phyloP scores from a whole-genome alignment of 352 stramenopile genomes.

The Phytophthora agathidicida region DNA sequence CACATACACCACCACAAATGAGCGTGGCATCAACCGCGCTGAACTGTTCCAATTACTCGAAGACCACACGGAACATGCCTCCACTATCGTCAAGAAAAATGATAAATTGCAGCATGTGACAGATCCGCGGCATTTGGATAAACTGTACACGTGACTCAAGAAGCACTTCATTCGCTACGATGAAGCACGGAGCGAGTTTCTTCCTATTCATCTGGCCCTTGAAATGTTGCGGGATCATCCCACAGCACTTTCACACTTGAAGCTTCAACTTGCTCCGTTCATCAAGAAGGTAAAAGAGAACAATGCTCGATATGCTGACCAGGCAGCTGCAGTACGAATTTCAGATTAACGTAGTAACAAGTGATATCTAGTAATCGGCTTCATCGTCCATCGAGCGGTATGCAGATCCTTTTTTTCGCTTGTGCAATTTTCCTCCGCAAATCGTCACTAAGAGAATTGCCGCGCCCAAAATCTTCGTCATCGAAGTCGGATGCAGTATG shows the following conservation, averaged over 20 bases:
- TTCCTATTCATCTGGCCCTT: constrained; percentile 39
- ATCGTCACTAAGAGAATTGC: constrained; percentile 44
- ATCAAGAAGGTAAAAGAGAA: constrained; percentile 53
- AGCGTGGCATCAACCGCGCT: constrained; percentile 56
- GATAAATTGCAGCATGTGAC: constrained; percentile 14
- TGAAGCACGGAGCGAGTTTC: constrained; percentile 32
- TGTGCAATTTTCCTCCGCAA: constrained; percentile 23
- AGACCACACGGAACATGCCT: constrained; percentile 45
- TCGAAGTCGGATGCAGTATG: constrained; percentile 3
- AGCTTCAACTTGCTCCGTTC: constrained; percentile 56
- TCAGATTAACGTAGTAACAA: constrained; percentile 15
- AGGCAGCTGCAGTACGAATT: constrained; percentile 36
- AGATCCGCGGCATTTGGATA: constrained; percentile 60
- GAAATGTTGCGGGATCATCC: constrained; percentile 58
- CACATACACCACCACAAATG: constrained; percentile 55
- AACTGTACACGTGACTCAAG: constrained; percentile 79
- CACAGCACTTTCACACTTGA: constrained; percentile 44
- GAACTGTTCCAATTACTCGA: constrained; percentile 64
- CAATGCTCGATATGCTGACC: constrained; percentile 48
- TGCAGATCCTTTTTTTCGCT: constrained; percentile 3
- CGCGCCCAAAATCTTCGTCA: constrained; percentile 31
- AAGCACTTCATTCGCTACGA: constrained; percentile 67
- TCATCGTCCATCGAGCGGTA: constrained; percentile 18
- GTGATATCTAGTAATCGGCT: constrained; percentile 25
- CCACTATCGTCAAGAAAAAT: constrained; percentile 26